A percentile compares a stretch with the other conserved stretches of the same genome.
These are phyloP conservation scores for Paraphaeosphaeria minitans DNA, from an alignment of 2,329 filamentous ascomycete species.

Conservation along the genomic window DNA sequence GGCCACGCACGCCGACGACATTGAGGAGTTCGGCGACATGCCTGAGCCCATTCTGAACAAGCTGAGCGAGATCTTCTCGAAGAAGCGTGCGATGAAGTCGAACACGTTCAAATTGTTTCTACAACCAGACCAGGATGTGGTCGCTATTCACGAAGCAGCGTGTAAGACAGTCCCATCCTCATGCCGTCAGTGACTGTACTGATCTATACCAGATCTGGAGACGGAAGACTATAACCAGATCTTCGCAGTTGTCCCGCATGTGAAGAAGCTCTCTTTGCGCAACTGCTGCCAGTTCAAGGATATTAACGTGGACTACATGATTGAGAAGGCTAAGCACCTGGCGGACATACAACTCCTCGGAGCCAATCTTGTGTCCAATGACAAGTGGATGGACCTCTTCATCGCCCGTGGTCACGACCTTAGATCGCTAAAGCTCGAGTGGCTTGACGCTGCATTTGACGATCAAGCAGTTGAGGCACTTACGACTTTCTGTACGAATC, in stretches of 20 bases:
- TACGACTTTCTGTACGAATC: constrained; percentile 65
- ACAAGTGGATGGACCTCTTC: constrained; percentile 75
- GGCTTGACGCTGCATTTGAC: constrained; percentile 80
- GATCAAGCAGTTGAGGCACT: constrained; percentile 71
- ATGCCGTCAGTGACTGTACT: constrained; percentile 31
- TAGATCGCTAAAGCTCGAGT: constrained; percentile 75
- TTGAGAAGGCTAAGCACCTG: constrained; percentile 72
- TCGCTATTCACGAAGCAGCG: constrained; percentile 66
- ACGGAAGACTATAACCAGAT: constrained; percentile 80
- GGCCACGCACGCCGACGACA: constrained; percentile 65
- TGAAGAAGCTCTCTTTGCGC: constrained; percentile 74
- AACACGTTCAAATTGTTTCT: constrained; percentile 57
- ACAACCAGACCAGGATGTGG: constrained; percentile 58
- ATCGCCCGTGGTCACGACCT: constrained; percentile 67
- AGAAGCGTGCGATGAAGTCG: constrained; percentile 63
- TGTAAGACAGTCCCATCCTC: constrained; percentile 46
- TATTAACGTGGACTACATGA: constrained; percentile 77
- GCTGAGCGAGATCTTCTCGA: constrained; percentile 67
- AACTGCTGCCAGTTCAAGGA: constrained; percentile 95
- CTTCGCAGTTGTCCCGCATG: constrained; percentile 72
- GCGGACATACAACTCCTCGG: constrained; percentile 78
- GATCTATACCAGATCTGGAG: constrained; percentile 66
- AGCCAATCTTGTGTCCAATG: constrained; percentile 79
- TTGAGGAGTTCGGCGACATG: constrained; percentile 69
- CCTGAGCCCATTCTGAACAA: constrained; percentile 61